Percentiles rank a stretch among this genome's conserved stretches.
Evolutionary conservation across 2,329 filamentous ascomycete genomes (phyloP).

Genomic region (Cordyceps farinosa): DNA sequence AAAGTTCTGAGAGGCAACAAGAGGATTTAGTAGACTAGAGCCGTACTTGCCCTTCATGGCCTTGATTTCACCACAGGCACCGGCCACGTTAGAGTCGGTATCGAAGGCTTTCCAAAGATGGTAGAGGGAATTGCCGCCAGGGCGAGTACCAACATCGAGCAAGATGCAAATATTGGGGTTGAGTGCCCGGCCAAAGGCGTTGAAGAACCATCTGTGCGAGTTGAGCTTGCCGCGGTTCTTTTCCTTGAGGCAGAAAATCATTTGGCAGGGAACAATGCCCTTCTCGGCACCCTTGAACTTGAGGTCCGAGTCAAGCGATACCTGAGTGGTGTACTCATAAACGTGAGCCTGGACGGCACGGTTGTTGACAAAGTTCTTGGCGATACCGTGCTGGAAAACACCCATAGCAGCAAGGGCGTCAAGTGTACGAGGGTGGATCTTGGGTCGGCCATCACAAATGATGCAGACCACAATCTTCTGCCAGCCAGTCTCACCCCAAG

Average conservation of each 20-base stretch:
- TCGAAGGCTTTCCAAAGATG: constrained; percentile 99
- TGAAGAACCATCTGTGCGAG: constrained; percentile 99
- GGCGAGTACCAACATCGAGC: constrained; percentile 92
- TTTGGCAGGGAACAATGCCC: constrained; percentile 95
- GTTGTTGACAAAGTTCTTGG: constrained; percentile 97
- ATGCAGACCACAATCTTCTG: constrained; percentile 99
- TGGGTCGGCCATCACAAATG: constrained; percentile 87
- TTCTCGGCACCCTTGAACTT: constrained; percentile 99
- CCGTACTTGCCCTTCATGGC: constrained; percentile 89
- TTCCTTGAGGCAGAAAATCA: constrained; percentile 98
- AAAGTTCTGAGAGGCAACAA: constrained; percentile 97
- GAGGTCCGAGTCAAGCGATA: constrained; percentile 89
- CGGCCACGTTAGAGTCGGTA: constrained; percentile 93
- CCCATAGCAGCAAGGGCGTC: constrained; percentile 96
- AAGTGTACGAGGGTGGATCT: constrained; percentile 85
- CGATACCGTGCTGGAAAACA: constrained; percentile 96
- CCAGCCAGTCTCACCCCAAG: constrained; percentile 96
- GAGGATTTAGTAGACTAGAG: constrained; percentile 80
- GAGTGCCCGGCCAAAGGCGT: constrained; percentile 87
- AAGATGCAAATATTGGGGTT: constrained; percentile 97
- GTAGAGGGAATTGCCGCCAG: constrained; percentile 85
- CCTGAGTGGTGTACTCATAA: constrained; percentile 98
- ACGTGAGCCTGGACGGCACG: constrained; percentile 94
- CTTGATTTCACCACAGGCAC: constrained; percentile 95
- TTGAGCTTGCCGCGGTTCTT: constrained; percentile 98